These are phyloP conservation scores for Suillus paluster DNA, from an alignment of 768 basidiomycete genomes.

Conservation along the genomic window DNA sequence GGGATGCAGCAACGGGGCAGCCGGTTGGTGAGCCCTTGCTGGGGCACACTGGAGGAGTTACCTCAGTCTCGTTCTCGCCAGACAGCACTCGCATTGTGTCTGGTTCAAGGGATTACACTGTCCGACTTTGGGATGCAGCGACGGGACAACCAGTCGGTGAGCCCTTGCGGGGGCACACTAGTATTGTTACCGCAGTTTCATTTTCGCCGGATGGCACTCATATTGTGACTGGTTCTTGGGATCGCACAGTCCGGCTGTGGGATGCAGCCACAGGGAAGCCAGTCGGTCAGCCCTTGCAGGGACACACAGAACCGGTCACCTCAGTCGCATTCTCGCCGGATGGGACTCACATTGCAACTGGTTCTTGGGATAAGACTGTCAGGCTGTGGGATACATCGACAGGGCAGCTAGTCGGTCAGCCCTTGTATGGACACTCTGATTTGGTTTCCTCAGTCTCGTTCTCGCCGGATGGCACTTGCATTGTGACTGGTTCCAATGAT, in stretches of 20 bases:
- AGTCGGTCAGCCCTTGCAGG: conserved; percentile 6
- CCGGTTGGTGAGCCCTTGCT: background rate
- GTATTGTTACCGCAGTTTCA: background rate
- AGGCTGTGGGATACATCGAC: conserved; percentile 10
- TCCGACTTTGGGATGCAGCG: conserved; percentile 4
- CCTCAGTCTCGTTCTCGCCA: background rate
- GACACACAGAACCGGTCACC: conserved; percentile 10
- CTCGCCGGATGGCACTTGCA: conserved; percentile 18
- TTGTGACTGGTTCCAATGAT: conserved; percentile 22
- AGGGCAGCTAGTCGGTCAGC: background rate
- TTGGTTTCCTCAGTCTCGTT: conserved; percentile 18
- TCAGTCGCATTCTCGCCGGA: conserved; percentile 18
- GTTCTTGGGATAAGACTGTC: background rate
- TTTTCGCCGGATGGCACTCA: conserved; percentile 16
- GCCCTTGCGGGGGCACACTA: conserved; percentile 5
- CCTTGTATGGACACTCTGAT: conserved; percentile 16
- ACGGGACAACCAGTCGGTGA: background rate
- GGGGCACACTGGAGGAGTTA: background rate
- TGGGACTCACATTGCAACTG: conserved; percentile 12
- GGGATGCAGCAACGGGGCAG: conserved; percentile 5
- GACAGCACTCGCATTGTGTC: conserved; percentile 3
- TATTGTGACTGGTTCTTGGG: conserved; percentile 12
- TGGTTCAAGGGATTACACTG: background rate
- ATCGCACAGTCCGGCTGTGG: conserved; percentile 9
- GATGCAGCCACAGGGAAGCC: background rate